These are phyloP conservation scores for Phoma herbarum DNA, from an alignment of 2,329 filamentous ascomycete genomes.

Conservation along the genomic window DNA sequence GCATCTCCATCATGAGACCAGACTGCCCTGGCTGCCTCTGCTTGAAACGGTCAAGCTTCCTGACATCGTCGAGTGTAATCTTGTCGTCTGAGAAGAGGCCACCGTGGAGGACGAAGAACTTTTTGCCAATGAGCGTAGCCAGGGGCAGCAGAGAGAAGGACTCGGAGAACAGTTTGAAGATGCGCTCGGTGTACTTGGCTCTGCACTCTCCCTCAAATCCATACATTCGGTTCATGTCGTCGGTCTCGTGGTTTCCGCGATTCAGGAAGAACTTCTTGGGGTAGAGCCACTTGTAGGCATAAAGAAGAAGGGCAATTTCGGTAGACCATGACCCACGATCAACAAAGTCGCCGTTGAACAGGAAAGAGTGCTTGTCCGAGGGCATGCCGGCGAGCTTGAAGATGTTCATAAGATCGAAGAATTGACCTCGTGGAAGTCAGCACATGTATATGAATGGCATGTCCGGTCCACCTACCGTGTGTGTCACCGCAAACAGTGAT, in stretches of 20 bases:
- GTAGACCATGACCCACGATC: constrained; percentile 97
- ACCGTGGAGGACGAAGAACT: constrained; percentile 92
- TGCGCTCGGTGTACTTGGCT: constrained; percentile 94
- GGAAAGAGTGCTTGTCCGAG: constrained; percentile 85
- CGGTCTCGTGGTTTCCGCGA: constrained; percentile 97
- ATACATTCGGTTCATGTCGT: constrained; percentile 99
- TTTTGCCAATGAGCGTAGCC: constrained; percentile 88
- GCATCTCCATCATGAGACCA: constrained; percentile 99
- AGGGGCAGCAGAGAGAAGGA: constrained; percentile 94
- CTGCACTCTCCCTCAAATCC: constrained; percentile 99
- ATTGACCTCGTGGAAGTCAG: constrained; percentile 74
- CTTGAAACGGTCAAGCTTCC: constrained; percentile 88
- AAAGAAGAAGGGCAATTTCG: constrained; percentile 93
- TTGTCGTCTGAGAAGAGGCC: constrained; percentile 97
- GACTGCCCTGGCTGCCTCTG: constrained; percentile 93
- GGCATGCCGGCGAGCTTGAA: constrained; percentile 91
- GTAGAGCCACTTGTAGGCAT: constrained; percentile 95
- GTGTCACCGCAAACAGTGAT: constrained; percentile 98
- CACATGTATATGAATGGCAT: neutral
- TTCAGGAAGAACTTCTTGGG: constrained; percentile 93
- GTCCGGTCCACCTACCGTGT: constrained; percentile 70
- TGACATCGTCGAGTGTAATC: constrained; percentile 88
- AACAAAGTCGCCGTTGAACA: constrained; percentile 99
- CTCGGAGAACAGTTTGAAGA: constrained; percentile 98
- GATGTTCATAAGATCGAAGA: constrained; percentile 95